phyloP scores from a whole-genome alignment of 2,329 filamentous ascomycete genomes.

The Microascus cirrosus region DNA sequence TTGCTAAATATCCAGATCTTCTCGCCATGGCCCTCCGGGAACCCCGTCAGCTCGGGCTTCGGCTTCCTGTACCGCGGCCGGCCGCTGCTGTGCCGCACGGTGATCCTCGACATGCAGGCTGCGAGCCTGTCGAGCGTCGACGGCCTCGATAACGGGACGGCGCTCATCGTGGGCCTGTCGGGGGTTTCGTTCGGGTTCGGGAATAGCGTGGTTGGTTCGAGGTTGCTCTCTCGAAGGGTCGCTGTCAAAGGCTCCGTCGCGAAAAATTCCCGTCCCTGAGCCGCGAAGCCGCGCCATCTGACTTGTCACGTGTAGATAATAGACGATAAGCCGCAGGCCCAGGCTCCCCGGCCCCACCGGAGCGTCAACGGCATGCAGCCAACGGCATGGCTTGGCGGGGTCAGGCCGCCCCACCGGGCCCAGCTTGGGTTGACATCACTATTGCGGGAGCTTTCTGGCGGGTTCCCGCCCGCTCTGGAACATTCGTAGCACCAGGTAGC shows the following conservation, averaged over 20 bases:
- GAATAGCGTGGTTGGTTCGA: neutral
- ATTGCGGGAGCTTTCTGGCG: conserved; percentile 13
- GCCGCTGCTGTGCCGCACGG: conserved; percentile 25
- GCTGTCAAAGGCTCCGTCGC: neutral
- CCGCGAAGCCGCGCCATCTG: neutral
- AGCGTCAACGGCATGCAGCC: neutral
- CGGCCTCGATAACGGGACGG: conserved; percentile 17
- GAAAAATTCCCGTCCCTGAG: neutral
- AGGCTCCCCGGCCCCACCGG: neutral
- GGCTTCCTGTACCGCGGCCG: conserved; percentile 10
- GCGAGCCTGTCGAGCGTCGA: conserved; percentile 27
- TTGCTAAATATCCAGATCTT: conserved; percentile 46
- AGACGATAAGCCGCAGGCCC: neutral
- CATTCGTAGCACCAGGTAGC: conserved; percentile 14
- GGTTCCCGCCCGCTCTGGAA: conserved; percentile 13
- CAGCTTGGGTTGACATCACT: conserved; percentile 12
- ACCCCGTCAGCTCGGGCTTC: conserved; percentile 11
- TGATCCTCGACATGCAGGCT: conserved; percentile 25
- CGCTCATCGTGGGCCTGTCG: conserved; percentile 14
- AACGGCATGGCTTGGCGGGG: neutral
- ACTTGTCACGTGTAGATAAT: neutral
- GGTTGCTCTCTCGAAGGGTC: neutral
- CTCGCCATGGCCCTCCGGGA: conserved; percentile 37
- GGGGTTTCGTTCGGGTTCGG: neutral
- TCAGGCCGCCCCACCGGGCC: conserved; percentile 6